These are phyloP conservation scores for Kernera saxatilis DNA, from an alignment of 345 rosid species.

Conservation along the genomic window DNA sequence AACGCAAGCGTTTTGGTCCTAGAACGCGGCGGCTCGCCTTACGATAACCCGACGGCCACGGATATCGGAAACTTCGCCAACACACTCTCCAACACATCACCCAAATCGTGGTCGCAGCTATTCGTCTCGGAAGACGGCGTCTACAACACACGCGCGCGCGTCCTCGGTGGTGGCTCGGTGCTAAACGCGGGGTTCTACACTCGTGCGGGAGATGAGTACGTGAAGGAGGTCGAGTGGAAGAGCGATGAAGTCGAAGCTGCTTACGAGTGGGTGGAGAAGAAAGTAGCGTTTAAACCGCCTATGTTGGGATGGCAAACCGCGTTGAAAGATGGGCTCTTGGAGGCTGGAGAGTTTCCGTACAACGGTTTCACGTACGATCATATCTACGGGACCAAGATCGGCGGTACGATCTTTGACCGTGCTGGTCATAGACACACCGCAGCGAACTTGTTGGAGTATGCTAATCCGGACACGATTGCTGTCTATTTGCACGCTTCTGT, in stretches of 20 bases:
- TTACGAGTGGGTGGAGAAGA: conserved; percentile 73
- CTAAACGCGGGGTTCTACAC: conserved; percentile 81
- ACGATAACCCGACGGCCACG: conserved; percentile 39
- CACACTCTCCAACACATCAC: conserved; percentile 41
- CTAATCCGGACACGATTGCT: conserved; percentile 36
- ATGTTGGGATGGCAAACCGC: conserved; percentile 70
- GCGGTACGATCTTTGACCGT: conserved; percentile 67
- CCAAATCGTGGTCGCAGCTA: conserved; percentile 50
- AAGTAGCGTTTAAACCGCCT: conserved; percentile 50
- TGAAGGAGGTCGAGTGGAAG: conserved; percentile 45
- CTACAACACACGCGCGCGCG: conserved; percentile 67
- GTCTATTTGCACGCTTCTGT: conserved; percentile 72
- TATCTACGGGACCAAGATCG: conserved; percentile 60
- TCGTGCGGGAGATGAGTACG: conserved; percentile 42
- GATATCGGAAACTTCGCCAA: conserved; percentile 39
- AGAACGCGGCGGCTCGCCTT: conserved; percentile 78
- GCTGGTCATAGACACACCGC: conserved; percentile 74
- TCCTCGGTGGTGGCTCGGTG: conserved; percentile 81
- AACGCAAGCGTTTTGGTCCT: conserved; percentile 62
- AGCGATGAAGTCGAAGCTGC: conserved; percentile 44
- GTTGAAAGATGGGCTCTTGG: conserved; percentile 60
- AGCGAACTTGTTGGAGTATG: conserved; percentile 70
- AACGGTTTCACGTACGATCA: conserved; percentile 75
- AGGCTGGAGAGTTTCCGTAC: conserved; percentile 57
- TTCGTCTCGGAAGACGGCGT: conserved; percentile 82